Conservation (phyloP, 768 basidiomycete genomes). For the Austroboletus eburneus region DNA sequence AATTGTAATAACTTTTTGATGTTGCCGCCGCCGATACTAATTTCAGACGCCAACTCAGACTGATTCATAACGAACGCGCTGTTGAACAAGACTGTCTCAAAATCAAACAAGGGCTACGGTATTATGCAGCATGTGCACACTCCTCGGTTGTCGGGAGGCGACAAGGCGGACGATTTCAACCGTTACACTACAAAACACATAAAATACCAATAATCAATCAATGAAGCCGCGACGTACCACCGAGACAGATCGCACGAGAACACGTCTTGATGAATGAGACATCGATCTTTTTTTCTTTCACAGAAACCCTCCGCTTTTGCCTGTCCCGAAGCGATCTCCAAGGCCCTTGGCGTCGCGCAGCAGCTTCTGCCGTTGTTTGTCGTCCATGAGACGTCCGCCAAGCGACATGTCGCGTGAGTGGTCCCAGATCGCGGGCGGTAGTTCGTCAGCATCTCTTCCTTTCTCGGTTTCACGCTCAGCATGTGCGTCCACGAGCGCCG, state of each 20-base stretch:
- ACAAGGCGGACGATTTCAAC: too few relatives aligned
- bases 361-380: slow-evolving; percentile 69
- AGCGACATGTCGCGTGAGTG: slow-evolving; percentile 86
- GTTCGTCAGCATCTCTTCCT: slow-evolving; percentile 44
- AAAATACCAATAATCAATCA: too few relatives aligned
- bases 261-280: not conserved
- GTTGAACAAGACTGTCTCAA: too few relatives aligned
- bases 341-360: slow-evolving; percentile 79
- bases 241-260: not conserved
- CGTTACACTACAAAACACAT: too few relatives aligned
- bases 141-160: too few relatives aligned
- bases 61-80: too few relatives aligned
- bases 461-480: slow-evolving; percentile 33
- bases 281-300: slow-evolving; percentile 20
- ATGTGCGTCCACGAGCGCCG: slow-evolving; percentile 56
- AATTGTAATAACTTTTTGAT: too few relatives aligned
- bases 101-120: too few relatives aligned
- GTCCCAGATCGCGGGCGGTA: slow-evolving; percentile 80
- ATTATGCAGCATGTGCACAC: too few relatives aligned
- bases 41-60: too few relatives aligned
- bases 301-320: slow-evolving; percentile 63
- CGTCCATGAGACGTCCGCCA: slow-evolving; percentile 87
- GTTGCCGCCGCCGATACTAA: too few relatives aligned
- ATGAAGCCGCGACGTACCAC: too few relatives aligned
- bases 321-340: slow-evolving; percentile 78